Conservation (phyloP, 257 asterid species). For the Phtheirospermum japonicum region DNA sequence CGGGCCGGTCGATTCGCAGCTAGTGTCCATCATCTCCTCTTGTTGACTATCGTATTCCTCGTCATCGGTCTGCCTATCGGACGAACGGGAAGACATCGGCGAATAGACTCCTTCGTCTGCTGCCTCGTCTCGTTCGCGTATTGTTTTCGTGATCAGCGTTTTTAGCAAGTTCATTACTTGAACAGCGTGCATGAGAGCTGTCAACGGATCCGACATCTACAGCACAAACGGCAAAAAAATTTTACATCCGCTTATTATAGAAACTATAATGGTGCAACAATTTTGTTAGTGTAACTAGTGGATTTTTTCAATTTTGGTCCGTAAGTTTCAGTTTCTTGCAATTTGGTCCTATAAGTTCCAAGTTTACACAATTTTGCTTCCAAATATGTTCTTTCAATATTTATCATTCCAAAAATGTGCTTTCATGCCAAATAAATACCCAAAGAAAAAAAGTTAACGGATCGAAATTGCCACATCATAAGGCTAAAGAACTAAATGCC, state of each 20-base stretch:
- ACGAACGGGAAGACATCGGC: constrained; percentile 59
- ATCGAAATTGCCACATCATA: no score
- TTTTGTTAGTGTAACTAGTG: no score
- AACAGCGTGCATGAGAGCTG: constrained; percentile 97
- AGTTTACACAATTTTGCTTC: no score
- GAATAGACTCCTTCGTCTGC: constrained; percentile 53
- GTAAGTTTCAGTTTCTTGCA: no score
- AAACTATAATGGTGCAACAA: no score
- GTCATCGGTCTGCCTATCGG: constrained; percentile 44
- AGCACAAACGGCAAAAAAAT: constrained; percentile 6
- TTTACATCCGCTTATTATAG: not conserved
- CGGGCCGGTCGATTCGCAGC: constrained; percentile 60
- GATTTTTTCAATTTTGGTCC: no score
- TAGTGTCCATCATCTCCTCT: constrained; percentile 69
- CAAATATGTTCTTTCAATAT: no score
- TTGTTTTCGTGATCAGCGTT: constrained; percentile 67
- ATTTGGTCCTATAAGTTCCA: no score
- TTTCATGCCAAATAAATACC: no score
- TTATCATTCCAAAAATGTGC: no score
- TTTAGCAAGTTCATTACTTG: constrained; percentile 97
- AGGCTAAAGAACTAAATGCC: no score
- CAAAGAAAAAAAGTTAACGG: no score
- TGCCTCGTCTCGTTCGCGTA: constrained; percentile 71
- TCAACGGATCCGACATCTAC: constrained; percentile 96
- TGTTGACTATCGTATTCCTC: constrained; percentile 66